Evolutionary conservation across 78 protist species (phyloP).

Genomic region (Dictyostelium citrinum): DNA sequence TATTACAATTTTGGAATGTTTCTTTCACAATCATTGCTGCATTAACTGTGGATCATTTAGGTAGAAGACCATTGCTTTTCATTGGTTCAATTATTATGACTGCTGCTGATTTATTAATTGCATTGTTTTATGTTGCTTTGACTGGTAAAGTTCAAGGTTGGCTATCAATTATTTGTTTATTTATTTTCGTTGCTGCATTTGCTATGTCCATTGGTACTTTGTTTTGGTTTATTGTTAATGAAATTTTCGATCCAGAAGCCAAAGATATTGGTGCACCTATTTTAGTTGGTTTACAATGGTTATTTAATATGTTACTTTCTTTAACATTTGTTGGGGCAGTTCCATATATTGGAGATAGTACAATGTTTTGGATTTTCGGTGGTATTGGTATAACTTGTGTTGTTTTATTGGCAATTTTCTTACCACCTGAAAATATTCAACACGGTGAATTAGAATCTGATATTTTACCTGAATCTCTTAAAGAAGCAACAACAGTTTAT

Average conservation of each 20-base stretch:
- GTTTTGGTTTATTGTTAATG: constrained; percentile 65
- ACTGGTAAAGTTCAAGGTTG: constrained; percentile 42
- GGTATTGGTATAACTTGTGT: constrained; percentile 45
- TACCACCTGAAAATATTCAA: neutral
- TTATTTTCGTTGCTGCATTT: constrained; percentile 57
- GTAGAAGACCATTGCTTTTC: constrained; percentile 40
- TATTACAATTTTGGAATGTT: constrained; percentile 74
- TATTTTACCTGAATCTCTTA: neutral
- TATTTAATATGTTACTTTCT: constrained; percentile 29
- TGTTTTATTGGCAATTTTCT: neutral
- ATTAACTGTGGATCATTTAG: constrained; percentile 19
- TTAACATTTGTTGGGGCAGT: constrained; percentile 28
- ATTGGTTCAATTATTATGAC: constrained; percentile 58
- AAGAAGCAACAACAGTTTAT: neutral
- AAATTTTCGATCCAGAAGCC: constrained; percentile 35
- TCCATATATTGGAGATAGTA: constrained; percentile 16
- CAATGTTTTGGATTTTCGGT: constrained; percentile 79
- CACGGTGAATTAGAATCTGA: neutral
- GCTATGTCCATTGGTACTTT: constrained; percentile 63
- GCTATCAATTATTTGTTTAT: constrained; percentile 31
- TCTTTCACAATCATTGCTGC: constrained; percentile 34
- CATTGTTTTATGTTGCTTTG: constrained; percentile 12
- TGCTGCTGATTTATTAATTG: constrained; percentile 23
- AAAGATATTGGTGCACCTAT: constrained; percentile 54
- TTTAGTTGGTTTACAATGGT: constrained; percentile 65